A percentile compares a stretch with the other conserved stretches of the same genome.
Evolutionary conservation across 345 rosid species (phyloP).

Genomic region (Aegle marmelos): DNA sequence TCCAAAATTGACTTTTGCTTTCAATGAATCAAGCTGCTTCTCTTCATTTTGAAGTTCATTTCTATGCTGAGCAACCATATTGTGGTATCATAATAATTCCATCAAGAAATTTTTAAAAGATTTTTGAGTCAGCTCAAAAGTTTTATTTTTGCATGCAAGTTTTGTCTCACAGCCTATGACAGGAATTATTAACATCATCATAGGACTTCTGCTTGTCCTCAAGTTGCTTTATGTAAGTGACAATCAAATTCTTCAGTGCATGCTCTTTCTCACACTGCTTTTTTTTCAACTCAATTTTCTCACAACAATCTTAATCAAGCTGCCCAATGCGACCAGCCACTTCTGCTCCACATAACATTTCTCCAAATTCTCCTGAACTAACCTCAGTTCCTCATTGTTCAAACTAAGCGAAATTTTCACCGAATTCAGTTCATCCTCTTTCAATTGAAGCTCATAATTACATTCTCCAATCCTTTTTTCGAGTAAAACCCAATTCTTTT

Average conservation of each 20-base stretch:
- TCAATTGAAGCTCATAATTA: too few relatives aligned
- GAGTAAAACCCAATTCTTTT: neutral
- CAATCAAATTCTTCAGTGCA: constrained; percentile 2
- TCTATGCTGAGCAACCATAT: neutral
- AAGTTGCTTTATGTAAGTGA: constrained; percentile 7
- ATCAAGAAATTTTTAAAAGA: constrained; percentile 8
- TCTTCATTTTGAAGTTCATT: constrained; percentile 3
- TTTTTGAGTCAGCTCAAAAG: neutral
- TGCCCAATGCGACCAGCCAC: too few relatives aligned
- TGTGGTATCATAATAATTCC: neutral
- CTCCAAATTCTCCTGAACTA: too few relatives aligned
- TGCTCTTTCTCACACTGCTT: neutral
- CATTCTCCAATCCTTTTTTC: neutral
- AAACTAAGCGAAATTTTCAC: too few relatives aligned
- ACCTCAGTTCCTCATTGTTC: too few relatives aligned
- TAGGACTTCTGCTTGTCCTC: constrained; percentile 8
- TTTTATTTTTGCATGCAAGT: neutral
- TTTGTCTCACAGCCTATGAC: neutral
- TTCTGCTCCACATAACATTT: too few relatives aligned
- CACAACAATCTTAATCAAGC: too few relatives aligned
- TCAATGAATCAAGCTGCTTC: neutral
- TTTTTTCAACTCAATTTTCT: constrained; percentile 17
- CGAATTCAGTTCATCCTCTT: too few relatives aligned
- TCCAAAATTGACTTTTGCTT: too few relatives aligned
- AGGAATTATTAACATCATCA: constrained; percentile 9